These are phyloP conservation scores for Erysimum cheiri DNA, from an alignment of 441 rosid species.

Conservation along the genomic window DNA sequence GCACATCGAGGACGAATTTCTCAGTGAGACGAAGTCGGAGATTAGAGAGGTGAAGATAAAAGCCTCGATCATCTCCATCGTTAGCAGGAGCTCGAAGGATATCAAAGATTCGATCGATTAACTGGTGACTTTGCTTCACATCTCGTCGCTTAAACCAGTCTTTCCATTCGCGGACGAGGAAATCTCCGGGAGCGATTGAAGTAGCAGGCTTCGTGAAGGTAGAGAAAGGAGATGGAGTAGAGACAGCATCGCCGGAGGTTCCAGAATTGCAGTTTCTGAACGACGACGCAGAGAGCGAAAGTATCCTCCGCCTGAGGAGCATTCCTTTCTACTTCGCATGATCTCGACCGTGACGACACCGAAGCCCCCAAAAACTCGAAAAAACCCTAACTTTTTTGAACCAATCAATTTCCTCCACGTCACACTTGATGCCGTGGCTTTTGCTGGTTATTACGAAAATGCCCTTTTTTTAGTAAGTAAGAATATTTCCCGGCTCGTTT, in stretches of 20 bases:
- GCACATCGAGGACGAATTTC: constrained; percentile 62
- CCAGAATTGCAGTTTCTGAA: constrained; percentile 26
- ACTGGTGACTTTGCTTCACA: constrained; percentile 24
- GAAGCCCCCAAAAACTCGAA: constrained; percentile 27
- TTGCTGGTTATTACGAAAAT: constrained; percentile 16
- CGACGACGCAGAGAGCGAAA: constrained; percentile 43
- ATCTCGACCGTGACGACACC: constrained; percentile 41
- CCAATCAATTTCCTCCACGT: constrained; percentile 33
- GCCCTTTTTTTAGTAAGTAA: background rate
- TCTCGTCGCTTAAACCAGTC: constrained; percentile 59
- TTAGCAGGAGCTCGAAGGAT: constrained; percentile 47
- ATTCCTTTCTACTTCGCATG: constrained; percentile 39
- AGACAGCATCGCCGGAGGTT: constrained; percentile 8
- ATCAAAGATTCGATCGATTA: constrained; percentile 56
- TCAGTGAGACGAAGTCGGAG: constrained; percentile 62
- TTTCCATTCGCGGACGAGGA: constrained; percentile 52
- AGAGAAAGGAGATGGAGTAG: constrained; percentile 18
- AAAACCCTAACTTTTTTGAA: constrained; percentile 31
- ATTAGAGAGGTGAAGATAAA: constrained; percentile 49
- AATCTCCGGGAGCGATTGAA: constrained; percentile 41
- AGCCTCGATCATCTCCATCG: constrained; percentile 42
- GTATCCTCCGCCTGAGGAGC: constrained; percentile 64
- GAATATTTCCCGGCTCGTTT: constrained; percentile 36
- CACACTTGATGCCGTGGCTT: constrained; percentile 49
- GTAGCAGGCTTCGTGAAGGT: constrained; percentile 6